Conservation (phyloP, 1,139 yeast species). For the Eremothecium sinecaudum region DNA sequence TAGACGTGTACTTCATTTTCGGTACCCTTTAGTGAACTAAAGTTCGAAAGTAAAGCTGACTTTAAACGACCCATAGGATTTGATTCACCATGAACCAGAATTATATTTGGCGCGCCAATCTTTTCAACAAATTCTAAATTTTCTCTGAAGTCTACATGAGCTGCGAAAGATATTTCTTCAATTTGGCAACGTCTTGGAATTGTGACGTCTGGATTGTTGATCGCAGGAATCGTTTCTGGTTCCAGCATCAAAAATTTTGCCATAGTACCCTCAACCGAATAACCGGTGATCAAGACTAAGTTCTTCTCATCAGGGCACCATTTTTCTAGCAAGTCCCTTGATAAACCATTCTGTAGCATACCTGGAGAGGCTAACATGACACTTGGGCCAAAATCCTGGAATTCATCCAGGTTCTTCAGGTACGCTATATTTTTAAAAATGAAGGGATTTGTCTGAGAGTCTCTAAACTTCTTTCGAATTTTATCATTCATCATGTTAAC, state of each 20-base stretch:
- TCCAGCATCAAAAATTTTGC: conserved; percentile 83
- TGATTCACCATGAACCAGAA: conserved; percentile 95
- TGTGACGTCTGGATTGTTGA: conserved; percentile 64
- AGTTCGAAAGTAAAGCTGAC: conserved; percentile 83
- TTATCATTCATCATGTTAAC: conserved; percentile 95
- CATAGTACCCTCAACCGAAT: conserved; percentile 96
- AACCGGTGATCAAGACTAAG: conserved; percentile 83
- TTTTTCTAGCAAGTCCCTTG: conserved; percentile 79
- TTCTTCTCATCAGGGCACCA: conserved; percentile 98
- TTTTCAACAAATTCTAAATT: conserved; percentile 83
- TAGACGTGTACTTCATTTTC: conserved; percentile 86
- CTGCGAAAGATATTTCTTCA: conserved; percentile 97
- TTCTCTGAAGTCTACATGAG: conserved; percentile 95
- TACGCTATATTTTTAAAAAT: conserved; percentile 79
- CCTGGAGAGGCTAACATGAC: conserved; percentile 97
- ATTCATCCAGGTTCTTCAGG: conserved; percentile 66
- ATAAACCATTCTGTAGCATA: conserved; percentile 92
- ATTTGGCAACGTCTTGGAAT: conserved; percentile 81
- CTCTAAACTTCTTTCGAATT: conserved; percentile 69
- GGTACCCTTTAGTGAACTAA: conserved; percentile 71
- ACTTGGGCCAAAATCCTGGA: conserved; percentile 91
- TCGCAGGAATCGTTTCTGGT: conserved; percentile 80
- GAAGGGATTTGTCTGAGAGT: conserved; percentile 74
- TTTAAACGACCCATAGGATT: conserved; percentile 96
- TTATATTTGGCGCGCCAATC: conserved; percentile 73